These are phyloP conservation scores for Backusella tuberculispora DNA, from an alignment of 192 early-diverging fungal genomes.

Conservation along the genomic window DNA sequence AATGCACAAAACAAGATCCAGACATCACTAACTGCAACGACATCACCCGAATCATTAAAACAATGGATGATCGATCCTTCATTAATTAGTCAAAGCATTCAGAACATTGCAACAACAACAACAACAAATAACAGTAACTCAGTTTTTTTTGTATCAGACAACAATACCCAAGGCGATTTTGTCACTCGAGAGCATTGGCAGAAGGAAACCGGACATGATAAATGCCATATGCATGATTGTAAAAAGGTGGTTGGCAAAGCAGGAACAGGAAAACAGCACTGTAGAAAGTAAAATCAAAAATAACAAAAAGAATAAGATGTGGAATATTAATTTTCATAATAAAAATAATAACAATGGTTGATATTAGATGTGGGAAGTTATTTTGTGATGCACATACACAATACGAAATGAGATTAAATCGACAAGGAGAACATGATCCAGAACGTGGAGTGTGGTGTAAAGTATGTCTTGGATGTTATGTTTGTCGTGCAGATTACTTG, in stretches of 20 bases:
- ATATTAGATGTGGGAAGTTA: slow-evolving; percentile 49
- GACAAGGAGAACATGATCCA: slow-evolving; percentile 60
- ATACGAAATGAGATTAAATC: slow-evolving; percentile 58
- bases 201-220: slow-evolving; percentile 47
- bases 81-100: slow-evolving; percentile 34
- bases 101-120: slow-evolving; percentile 43
- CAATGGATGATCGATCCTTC: slow-evolving; percentile 34
- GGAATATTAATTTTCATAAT: slow-evolving; percentile 24
- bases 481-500: slow-evolving; percentile 43
- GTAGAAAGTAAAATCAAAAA: slow-evolving; percentile 51
- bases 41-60: not conserved
- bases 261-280: slow-evolving; percentile 56
- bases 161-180: slow-evolving; percentile 37
- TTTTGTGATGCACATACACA: slow-evolving; percentile 65
- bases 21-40: not conserved
- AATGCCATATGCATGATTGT: slow-evolving; percentile 48
- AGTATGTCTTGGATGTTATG: slow-evolving; percentile 61
- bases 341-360: slow-evolving; percentile 39
- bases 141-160: slow-evolving; percentile 38
- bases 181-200: slow-evolving; percentile 60
- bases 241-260: slow-evolving; percentile 46
- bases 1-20: slow-evolving; percentile 56
- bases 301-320: not conserved
- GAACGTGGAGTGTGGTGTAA: slow-evolving; percentile 56
- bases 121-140: slow-evolving; percentile 38